phyloP scores from a whole-genome alignment of 1,139 yeast species.

The Lodderomyces margitis region DNA sequence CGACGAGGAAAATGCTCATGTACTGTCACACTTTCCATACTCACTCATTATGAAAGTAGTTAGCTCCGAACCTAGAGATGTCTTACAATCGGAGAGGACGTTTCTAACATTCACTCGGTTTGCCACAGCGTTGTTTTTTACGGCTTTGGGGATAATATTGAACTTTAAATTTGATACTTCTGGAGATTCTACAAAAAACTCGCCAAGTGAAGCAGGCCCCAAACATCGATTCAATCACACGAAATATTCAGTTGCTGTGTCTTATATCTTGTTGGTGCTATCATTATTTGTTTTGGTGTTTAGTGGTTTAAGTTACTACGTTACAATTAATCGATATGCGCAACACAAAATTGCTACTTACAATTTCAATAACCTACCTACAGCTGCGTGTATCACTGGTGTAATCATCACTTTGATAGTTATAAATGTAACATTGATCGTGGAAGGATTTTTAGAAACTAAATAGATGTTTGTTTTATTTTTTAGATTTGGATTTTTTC shows the following conservation, averaged over 20 bases:
- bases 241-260: conserved; percentile 31
- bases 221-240: conserved; percentile 15
- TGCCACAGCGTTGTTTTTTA: conserved; percentile 47
- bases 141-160: conserved; percentile 52
- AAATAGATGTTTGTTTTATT: conserved; percentile 5
- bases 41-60: conserved; percentile 38
- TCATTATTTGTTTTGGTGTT: conserved; percentile 41
- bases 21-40: conserved; percentile 16
- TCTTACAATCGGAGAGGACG: conserved; percentile 59
- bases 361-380: conserved; percentile 35
- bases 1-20: conserved; percentile 3
- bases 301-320: conserved; percentile 45
- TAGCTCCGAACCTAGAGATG: conserved; percentile 60
- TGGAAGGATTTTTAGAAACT: conserved; percentile 31
- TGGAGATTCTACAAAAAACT: conserved; percentile 8
- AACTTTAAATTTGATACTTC: conserved; percentile 47
- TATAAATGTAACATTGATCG: conserved; percentile 41
- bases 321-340: conserved; percentile 47
- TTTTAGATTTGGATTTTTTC: conserved; percentile 7
- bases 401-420: conserved; percentile 42
- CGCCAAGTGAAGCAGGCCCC: conserved; percentile 10
- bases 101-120: conserved; percentile 53
- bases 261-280: conserved; percentile 38
- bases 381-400: conserved; percentile 37
- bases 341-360: conserved; percentile 41